Evolutionary conservation across 192 early-diverging fungal species (phyloP).

Genomic region (Coemansia sp.): DNA sequence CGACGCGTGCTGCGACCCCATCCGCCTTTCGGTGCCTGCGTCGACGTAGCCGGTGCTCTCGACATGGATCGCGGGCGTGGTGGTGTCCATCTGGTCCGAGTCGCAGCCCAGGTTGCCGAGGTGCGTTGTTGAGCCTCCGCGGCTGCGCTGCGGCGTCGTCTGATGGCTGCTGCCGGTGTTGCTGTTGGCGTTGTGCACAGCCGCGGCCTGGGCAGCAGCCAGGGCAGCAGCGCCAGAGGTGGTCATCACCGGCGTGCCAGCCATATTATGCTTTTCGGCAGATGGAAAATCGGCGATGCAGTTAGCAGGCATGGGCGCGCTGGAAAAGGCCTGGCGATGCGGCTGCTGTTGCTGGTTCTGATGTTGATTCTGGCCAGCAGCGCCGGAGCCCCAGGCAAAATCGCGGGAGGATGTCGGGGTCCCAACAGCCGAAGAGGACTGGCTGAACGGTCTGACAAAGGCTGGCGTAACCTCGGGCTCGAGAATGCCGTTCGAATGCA

Average conservation of each 20-base stretch:
- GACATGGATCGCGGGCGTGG: not conserved
- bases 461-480: constrained; percentile 45
- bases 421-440: constrained; percentile 25
- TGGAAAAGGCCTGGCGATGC: not conserved
- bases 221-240: constrained; percentile 50
- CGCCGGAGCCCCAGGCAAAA: constrained; percentile 4
- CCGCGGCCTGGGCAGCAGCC: constrained; percentile 48
- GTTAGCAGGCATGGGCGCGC: not conserved
- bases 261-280: not conserved
- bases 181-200: constrained; percentile 20
- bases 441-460: constrained; percentile 53
- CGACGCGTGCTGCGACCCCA: not conserved
- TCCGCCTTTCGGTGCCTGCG: not conserved
- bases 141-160: constrained; percentile 51
- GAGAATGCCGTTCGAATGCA: constrained; percentile 5
- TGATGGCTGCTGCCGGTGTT: constrained; percentile 33
- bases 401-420: constrained; percentile 36
- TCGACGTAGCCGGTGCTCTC: not conserved
- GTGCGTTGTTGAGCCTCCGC: constrained; percentile 33
- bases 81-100: constrained; percentile 24
- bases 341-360: not conserved
- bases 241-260: constrained; percentile 47
- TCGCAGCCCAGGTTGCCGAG: constrained; percentile 10
- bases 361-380: not conserved
- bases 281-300: not conserved